Percentiles rank a stretch among this genome's conserved stretches.
Evolutionary conservation across 2,329 filamentous ascomycete species (phyloP).

Genomic region (Teratosphaeria nubilosa): DNA sequence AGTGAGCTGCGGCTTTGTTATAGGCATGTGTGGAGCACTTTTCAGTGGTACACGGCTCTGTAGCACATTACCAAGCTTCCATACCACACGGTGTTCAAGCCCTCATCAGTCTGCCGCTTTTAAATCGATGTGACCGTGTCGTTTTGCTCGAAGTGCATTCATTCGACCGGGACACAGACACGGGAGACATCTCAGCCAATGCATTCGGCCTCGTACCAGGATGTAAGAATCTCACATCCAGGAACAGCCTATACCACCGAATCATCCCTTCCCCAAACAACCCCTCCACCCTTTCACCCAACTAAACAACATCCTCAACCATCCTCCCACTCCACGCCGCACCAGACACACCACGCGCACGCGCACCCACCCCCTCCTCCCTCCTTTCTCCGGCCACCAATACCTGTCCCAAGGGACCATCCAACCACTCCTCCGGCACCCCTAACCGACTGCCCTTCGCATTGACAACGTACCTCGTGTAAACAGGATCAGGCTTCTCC

Average conservation of each 20-base stretch:
- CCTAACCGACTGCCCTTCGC: conserved; percentile 55
- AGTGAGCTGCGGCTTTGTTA: background rate
- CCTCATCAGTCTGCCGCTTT: too few relatives aligned
- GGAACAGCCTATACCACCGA: too few relatives aligned
- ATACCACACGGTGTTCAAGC: too few relatives aligned
- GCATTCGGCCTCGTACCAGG: background rate
- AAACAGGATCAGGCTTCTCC: conserved; percentile 43
- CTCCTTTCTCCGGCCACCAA: conserved; percentile 29
- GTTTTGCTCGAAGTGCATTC: too few relatives aligned
- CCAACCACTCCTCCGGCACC: conserved; percentile 59
- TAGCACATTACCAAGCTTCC: background rate
- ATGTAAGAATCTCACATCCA: background rate
- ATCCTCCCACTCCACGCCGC: conserved; percentile 3
- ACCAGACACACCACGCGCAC: background rate
- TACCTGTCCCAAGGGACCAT: conserved; percentile 46
- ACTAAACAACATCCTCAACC: conserved; percentile 14
- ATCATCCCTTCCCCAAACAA: background rate
- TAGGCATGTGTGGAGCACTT: background rate
- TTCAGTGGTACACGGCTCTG: background rate
- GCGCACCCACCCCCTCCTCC: conserved; percentile 26
- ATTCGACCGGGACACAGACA: background rate
- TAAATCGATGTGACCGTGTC: too few relatives aligned
- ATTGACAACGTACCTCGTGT: conserved; percentile 62
- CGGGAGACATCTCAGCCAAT: background rate
- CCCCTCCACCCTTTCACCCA: background rate